Evolutionary conservation across 129 eudicot genomes (phyloP), one percentile per base, ranked within the genome.

Genomic region (Arctium lappa): DNA sequence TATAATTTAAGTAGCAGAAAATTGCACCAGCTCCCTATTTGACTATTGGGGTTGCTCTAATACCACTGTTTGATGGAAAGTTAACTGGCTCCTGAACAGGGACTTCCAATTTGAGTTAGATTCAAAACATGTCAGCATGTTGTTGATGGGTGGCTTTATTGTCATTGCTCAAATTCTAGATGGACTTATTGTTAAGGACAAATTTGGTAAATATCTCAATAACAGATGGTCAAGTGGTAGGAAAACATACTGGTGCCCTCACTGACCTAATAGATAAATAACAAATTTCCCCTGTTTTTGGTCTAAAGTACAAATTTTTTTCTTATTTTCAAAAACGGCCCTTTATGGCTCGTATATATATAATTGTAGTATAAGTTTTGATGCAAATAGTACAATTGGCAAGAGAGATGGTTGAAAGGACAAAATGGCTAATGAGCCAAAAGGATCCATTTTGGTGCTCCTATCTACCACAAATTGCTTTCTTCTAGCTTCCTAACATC

Each of bases 1-100:
- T 42, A 72, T 63, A 60, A 85, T 22, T 22, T 22, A 22, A 72
- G 76, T 71, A 60, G 82, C 37, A 53, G 56, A 76, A 80, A 75
- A 40, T 83, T 76, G 81, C 32, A 37, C 63, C 15, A 46, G 15
- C 15, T 46, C 56, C 56, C 56, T 46, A 46, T 40, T 37, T 37
- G 40, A 37, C 40, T 4, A 37, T 37, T 37, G 40, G 40, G 5
- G 40, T 37, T 37, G 40, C 5, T 37, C 40, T 37, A 37, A 37
- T 37, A 37, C 40, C 6, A 4, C 40, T 37, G 40, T 37, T 33
- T 33, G 36, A 33, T 33, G 36, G 36, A 33, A 33, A 33, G 36
- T 33, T 33, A 33, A 33, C 2, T 33, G 36, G 36, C 36, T 33
- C 36, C 36, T 33, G 36, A 33, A 33, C 36, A 33, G 3, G 36